Conservation (phyloP, 2,329 filamentous ascomycete species). For the Trichoderma guizhouense region DNA sequence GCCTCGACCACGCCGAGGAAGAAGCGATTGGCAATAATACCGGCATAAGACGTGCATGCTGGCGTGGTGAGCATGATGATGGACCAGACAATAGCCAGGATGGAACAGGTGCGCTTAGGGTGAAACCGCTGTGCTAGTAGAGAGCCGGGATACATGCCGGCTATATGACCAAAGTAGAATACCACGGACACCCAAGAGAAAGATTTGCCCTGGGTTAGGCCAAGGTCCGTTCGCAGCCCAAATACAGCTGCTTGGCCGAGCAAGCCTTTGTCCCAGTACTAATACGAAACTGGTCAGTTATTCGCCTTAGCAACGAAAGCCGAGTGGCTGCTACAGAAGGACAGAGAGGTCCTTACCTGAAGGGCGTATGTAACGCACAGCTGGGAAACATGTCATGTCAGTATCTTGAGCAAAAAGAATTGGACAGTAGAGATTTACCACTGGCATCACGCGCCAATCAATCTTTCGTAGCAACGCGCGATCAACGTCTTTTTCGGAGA, state of each 20-base stretch:
- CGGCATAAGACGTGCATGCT: neutral
- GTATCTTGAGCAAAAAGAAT: neutral
- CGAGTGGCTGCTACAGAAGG: neutral
- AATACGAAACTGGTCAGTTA: neutral
- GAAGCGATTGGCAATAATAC: neutral
- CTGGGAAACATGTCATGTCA: neutral
- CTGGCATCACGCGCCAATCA: neutral
- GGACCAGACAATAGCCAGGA: neutral
- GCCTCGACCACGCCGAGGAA: neutral
- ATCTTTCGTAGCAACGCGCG: neutral
- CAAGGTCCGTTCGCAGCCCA: neutral
- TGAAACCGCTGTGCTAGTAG: neutral
- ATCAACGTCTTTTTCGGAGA: neutral
- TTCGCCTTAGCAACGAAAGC: neutral
- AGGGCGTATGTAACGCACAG: neutral
- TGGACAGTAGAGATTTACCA: neutral
- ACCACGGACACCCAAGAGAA: neutral
- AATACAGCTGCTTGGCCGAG: neutral
- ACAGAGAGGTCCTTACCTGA: neutral
- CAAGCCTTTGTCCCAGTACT: slow-evolving; percentile 6
- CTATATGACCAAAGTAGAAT: neutral
- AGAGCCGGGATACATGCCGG: neutral
- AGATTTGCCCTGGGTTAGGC: neutral
- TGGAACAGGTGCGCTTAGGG: neutral
- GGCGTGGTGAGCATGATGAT: neutral